These are phyloP conservation scores for Bertia moriformis DNA, from an alignment of 2,329 filamentous ascomycete genomes.

Conservation along the genomic window DNA sequence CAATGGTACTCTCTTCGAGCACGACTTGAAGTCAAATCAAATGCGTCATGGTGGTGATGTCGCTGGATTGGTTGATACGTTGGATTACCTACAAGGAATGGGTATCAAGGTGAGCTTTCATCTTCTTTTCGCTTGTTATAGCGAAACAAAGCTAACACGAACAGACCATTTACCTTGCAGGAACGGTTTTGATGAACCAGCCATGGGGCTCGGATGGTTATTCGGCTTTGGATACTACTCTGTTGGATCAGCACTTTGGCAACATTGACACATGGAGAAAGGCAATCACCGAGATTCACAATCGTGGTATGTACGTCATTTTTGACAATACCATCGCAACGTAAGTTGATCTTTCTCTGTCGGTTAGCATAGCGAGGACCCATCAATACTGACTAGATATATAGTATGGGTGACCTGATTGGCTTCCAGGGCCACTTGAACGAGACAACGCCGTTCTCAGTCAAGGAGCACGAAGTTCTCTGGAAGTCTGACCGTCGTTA, in stretches of 20 bases:
- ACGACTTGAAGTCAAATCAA: constrained; percentile 43
- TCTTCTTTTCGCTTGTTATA: background rate
- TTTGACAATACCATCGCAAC: constrained; percentile 54
- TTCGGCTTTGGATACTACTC: constrained; percentile 40
- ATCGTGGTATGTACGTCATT: constrained; percentile 48
- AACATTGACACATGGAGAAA: constrained; percentile 40
- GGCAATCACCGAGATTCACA: constrained; percentile 44
- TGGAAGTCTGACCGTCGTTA: constrained; percentile 42
- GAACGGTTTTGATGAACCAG: constrained; percentile 47
- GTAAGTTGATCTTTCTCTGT: too few species aligned
- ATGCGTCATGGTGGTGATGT: constrained; percentile 50
- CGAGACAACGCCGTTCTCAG: constrained; percentile 35
- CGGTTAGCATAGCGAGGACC: too few species aligned
- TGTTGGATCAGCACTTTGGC: constrained; percentile 48
- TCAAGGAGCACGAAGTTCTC: constrained; percentile 37
- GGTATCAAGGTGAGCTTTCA: constrained; percentile 34
- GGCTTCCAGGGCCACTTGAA: constrained; percentile 48
- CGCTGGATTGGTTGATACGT: constrained; percentile 37
- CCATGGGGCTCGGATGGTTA: constrained; percentile 51
- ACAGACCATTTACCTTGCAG: constrained; percentile 45
- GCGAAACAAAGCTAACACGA: constrained; percentile 2
- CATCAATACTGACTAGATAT: background rate
- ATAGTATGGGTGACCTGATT: constrained; percentile 43
- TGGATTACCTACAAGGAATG: constrained; percentile 52
- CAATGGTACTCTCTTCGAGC: constrained; percentile 44